Conservation (phyloP, 2,329 filamentous ascomycete species). For the Fusarium sp. region DNA sequence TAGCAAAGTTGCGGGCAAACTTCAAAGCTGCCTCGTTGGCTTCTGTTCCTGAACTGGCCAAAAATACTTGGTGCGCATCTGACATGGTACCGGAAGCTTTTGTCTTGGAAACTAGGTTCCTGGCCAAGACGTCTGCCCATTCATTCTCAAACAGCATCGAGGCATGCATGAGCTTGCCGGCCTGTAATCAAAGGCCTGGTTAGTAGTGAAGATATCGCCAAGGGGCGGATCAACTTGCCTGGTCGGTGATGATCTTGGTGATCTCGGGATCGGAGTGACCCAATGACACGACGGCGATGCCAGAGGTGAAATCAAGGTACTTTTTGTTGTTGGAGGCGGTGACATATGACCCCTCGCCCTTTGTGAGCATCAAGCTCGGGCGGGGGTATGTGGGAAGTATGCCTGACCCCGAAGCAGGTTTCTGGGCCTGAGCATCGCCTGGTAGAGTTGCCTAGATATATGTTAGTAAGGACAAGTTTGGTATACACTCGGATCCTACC, state of each 20-base stretch:
- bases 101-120: constrained; percentile 1
- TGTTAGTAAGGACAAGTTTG: not conserved
- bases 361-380: not conserved
- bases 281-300: constrained; percentile 2
- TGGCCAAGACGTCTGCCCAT: constrained; percentile 5
- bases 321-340: not conserved
- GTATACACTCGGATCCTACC: not conserved
- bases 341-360: constrained; percentile 6
- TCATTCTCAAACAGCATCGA: constrained; percentile 11
- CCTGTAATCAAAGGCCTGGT: not conserved
- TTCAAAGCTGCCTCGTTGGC: constrained; percentile 12
- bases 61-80: constrained; percentile 5
- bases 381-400: constrained; percentile 12
- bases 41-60: constrained; percentile 5
- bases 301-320: constrained; percentile 9
- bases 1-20: constrained; percentile 6
- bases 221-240: not conserved
- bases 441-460: not conserved
- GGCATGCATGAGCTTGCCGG: constrained; percentile 8
- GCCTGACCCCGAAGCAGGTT: not conserved
- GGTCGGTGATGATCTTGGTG: constrained; percentile 1
- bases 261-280: constrained; percentile 4
- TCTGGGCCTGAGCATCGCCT: not conserved
- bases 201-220: not conserved
- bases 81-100: constrained; percentile 9